Evolutionary conservation across 2,329 filamentous ascomycete species (phyloP), one percentile per base, ranked within the genome.

Genomic region (Albophoma yamanashiensis): DNA sequence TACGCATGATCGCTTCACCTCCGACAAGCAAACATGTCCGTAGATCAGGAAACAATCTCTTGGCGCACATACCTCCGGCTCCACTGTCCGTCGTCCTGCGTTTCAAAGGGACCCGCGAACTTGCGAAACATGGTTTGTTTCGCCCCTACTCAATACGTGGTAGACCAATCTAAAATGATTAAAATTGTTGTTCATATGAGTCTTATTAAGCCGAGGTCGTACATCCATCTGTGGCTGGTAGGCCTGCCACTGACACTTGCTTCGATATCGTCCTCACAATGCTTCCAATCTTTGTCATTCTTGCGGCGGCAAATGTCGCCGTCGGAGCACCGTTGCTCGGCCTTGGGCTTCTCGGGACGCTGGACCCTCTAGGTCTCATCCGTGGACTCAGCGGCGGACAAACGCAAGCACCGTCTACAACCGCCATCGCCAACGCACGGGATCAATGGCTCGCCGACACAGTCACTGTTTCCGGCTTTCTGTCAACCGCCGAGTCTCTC

Each of bases 401-500:
- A 25, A 25, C n/a, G 11, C n/a, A 47, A 25, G 8, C 43, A 27
- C 45, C 45, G 20, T 50, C 45, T 25, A 25, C 5, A 25, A 50
- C 14, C 45, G 45, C 45, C 4, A 52, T 64, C 52, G 59, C 56
- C n/a, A 56, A 25, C 7, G 62, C 62, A 2, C 56, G 53, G 15
- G 47, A 39, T 4, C 17, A 40, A 4, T 65, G 63, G 63, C 62
- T 57, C 25, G 52, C 36, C 12, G 63, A 65, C 56, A 65, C 63
- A 11, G 25, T 34, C 15, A 58, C 20, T 2, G 63, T 65, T 6
- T 64, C 63, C 11, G 40, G 60, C 22, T 65, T 65, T 36, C 50
- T 64, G 9, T 65, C 62, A 1, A 59, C 17, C 9, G 63, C 61
- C 47, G 61, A 62, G 58, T 27, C 45, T 14, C 22, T 64, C 50